Evolutionary conservation across 495 filamentous ascomycete species (phyloP).

Genomic region (Penicillium salamii): DNA sequence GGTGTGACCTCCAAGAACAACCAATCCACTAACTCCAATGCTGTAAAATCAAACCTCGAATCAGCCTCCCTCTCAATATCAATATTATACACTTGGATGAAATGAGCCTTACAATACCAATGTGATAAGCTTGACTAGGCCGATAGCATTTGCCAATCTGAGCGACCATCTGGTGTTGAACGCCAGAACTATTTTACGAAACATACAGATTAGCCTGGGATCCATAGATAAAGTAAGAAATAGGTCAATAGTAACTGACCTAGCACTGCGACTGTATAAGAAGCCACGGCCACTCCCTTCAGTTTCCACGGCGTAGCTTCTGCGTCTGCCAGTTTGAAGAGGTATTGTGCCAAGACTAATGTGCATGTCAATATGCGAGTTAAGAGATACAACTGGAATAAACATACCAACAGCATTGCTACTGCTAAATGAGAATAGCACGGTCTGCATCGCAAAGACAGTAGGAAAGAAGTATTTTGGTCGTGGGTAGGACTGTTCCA

Average conservation of each 20-base stretch:
- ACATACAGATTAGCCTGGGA: no score
- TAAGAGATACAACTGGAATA: no score
- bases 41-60: conserved; percentile 18
- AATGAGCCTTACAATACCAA: conserved; percentile 45
- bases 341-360: conserved; percentile 52
- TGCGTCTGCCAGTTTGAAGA: conserved; percentile 48
- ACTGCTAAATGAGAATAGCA: conserved; percentile 60
- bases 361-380: not conserved
- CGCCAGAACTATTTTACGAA: conserved; percentile 41
- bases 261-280: conserved; percentile 53
- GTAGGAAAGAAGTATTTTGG: conserved; percentile 61
- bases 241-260: no score
- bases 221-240: no score
- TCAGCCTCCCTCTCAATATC: no score
- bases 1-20: conserved; percentile 58
- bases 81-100: no score
- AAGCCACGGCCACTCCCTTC: conserved; percentile 61
- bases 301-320: conserved; percentile 53
- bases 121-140: conserved; percentile 52
- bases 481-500: conserved; percentile 62
- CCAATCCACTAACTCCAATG: conserved; percentile 57
- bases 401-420: conserved; percentile 52
- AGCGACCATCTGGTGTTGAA: conserved; percentile 55
- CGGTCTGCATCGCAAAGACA: conserved; percentile 57
- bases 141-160: conserved; percentile 53